phyloP scores from a whole-genome alignment of 768 basidiomycete genomes.

The Rhizopogon sp. region DNA sequence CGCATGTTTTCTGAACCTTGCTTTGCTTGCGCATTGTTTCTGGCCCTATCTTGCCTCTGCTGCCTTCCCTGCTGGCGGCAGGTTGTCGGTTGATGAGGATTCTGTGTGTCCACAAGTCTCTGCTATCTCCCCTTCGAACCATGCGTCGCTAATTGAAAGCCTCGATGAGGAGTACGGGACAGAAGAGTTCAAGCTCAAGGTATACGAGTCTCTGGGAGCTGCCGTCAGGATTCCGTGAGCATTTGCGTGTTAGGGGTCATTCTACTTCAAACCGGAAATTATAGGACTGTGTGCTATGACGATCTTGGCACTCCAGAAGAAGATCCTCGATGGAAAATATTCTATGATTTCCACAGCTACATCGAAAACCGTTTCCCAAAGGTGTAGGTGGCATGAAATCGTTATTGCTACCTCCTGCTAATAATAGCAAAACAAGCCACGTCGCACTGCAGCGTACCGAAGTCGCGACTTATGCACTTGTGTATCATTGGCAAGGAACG shows the following conservation, averaged over 20 bases:
- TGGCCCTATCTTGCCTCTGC: neutral
- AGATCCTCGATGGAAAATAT: slow-evolving; percentile 39
- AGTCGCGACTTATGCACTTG: slow-evolving; percentile 57
- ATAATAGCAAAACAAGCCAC: slow-evolving; percentile 31
- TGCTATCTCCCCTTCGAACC: slow-evolving; percentile 8
- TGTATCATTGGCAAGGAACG: slow-evolving; percentile 58
- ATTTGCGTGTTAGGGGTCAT: neutral
- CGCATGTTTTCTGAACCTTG: slow-evolving; percentile 7
- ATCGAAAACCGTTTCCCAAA: slow-evolving; percentile 50
- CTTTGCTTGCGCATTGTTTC: slow-evolving; percentile 1
- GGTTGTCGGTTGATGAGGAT: neutral
- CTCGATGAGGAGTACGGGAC: slow-evolving; percentile 21
- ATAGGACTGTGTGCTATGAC: slow-evolving; percentile 51
- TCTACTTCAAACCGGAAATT: neutral
- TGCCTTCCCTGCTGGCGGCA: neutral
- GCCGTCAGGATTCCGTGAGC: slow-evolving; percentile 30
- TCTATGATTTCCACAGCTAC: slow-evolving; percentile 19
- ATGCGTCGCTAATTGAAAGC: slow-evolving; percentile 14
- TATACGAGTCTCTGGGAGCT: slow-evolving; percentile 29
- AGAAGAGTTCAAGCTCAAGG: slow-evolving; percentile 22
- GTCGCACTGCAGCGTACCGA: slow-evolving; percentile 42
- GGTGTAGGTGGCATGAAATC: slow-evolving; percentile 33
- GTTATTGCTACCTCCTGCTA: neutral
- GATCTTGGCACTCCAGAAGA: slow-evolving; percentile 41
- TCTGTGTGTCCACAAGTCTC: slow-evolving; percentile 23